Evolutionary conservation across 768 basidiomycete genomes (phyloP).

Genomic region (Mrakia hoshinonis): DNA sequence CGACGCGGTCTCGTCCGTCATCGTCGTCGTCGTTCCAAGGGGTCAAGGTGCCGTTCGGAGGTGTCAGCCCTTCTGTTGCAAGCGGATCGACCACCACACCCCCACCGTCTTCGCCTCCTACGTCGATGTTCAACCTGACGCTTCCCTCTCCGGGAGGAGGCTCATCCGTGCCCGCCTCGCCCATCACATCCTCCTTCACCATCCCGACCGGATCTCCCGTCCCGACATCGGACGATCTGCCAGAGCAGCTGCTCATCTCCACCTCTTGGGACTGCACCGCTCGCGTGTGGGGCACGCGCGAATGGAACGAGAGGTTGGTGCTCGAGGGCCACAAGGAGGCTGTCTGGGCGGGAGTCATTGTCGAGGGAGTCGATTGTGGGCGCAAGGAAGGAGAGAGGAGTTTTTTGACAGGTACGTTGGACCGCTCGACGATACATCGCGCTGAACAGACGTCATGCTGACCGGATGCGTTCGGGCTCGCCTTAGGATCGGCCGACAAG

Average conservation of each 20-base stretch:
- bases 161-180: background rate
- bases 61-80: background rate
- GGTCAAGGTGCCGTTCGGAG: background rate
- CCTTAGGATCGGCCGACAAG: slow-evolving; percentile 21
- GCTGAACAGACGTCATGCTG: background rate
- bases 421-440: background rate
- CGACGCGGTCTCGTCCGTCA: background rate
- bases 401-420: slow-evolving; percentile 34
- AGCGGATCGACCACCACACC: background rate
- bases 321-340: slow-evolving; percentile 37
- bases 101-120: background rate
- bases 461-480: background rate
- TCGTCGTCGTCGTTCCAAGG: background rate
- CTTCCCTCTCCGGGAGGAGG: background rate
- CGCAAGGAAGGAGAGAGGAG: slow-evolving; percentile 27
- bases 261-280: slow-evolving; percentile 40
- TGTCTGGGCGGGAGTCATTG: slow-evolving; percentile 38
- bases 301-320: slow-evolving; percentile 19
- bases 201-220: background rate
- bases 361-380: slow-evolving; percentile 31
- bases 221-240: background rate
- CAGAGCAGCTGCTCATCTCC: slow-evolving; percentile 34
- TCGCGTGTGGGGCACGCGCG: slow-evolving; percentile 33
- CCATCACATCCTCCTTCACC: background rate
- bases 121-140: background rate